Percentiles rank a stretch among this genome's conserved stretches.
phyloP scores from a whole-genome alignment of 768 basidiomycete species.

The Strobilomyces confusus region DNA sequence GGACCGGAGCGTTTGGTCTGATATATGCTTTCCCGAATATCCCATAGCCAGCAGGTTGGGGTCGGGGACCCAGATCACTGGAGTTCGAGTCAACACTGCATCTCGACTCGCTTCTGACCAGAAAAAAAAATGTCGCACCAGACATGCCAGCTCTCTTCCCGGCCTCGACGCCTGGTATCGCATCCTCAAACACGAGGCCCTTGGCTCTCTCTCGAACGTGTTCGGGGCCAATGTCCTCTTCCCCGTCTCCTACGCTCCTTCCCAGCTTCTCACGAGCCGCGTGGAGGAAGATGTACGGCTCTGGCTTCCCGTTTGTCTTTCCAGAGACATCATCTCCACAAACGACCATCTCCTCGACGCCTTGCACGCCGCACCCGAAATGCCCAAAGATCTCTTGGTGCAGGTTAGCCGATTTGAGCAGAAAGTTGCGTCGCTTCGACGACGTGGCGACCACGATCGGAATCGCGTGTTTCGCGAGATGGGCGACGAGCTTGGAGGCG shows the following conservation, averaged over 20 bases:
- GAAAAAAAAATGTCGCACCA: constrained; percentile 43
- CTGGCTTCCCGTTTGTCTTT: constrained; percentile 67
- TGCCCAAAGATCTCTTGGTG: constrained; percentile 48
- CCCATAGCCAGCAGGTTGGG: constrained; percentile 53
- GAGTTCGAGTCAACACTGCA: constrained; percentile 1
- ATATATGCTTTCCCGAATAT: constrained; percentile 44
- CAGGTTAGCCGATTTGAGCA: constrained; percentile 63
- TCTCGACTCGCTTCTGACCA: not conserved
- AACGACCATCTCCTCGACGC: constrained; percentile 47
- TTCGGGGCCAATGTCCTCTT: constrained; percentile 27
- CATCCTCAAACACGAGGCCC: constrained; percentile 84
- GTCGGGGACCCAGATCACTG: constrained; percentile 88
- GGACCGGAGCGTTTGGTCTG: constrained; percentile 58
- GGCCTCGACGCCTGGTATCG: constrained; percentile 70
- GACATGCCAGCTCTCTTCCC: constrained; percentile 85
- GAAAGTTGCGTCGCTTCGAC: constrained; percentile 60
- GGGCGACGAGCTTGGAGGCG: constrained; percentile 59
- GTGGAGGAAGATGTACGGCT: constrained; percentile 75
- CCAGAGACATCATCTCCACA: constrained; percentile 68
- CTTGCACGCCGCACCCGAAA: constrained; percentile 22
- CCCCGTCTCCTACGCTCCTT: constrained; percentile 51
- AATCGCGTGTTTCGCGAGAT: constrained; percentile 61
- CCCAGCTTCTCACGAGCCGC: constrained; percentile 62
- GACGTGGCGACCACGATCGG: constrained; percentile 84
- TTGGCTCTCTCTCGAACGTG: constrained; percentile 48